Percentiles rank a stretch among this genome's conserved stretches.
These are phyloP conservation scores for Botrytis hyacinthi DNA, from an alignment of 2,329 filamentous ascomycete species.

Conservation along the genomic window DNA sequence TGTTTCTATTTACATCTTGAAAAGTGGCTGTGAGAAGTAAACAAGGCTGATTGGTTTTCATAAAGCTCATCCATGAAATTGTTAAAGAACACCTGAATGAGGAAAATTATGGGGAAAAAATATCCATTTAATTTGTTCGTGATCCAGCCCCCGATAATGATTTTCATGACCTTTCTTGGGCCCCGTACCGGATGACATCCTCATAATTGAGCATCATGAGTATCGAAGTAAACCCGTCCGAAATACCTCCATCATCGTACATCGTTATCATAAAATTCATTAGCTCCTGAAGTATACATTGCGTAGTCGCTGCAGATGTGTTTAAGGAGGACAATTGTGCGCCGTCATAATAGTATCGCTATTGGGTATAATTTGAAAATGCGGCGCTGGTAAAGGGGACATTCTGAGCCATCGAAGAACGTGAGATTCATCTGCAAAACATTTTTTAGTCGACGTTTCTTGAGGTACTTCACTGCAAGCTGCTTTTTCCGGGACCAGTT, in stretches of 20 bases:
- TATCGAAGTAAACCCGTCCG: neutral
- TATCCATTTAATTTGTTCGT: neutral
- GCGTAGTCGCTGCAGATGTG: neutral
- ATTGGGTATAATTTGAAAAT: neutral
- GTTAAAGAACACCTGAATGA: neutral
- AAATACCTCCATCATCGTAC: neutral
- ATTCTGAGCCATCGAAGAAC: neutral
- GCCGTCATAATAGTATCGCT: neutral
- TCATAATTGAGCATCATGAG: neutral
- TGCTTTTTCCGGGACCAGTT: neutral
- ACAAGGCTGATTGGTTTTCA: slow-evolving; percentile 4
- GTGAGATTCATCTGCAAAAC: neutral
- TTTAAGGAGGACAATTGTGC: neutral
- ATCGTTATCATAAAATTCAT: neutral
- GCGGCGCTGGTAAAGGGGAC: neutral
- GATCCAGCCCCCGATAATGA: neutral
- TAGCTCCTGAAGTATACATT: too few relatives aligned
- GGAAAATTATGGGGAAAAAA: neutral
- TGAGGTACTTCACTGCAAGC: too few relatives aligned
- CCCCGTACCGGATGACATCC: neutral
- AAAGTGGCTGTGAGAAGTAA: slow-evolving; percentile 11
- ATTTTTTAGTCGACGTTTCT: neutral
- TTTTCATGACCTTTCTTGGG: neutral
- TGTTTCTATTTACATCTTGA: slow-evolving; percentile 14
- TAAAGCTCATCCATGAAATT: neutral